Base-by-base conservation (phyloP, 2,329 filamentous ascomycete genomes). In the Pseudogymnoascus sp. region DNA sequence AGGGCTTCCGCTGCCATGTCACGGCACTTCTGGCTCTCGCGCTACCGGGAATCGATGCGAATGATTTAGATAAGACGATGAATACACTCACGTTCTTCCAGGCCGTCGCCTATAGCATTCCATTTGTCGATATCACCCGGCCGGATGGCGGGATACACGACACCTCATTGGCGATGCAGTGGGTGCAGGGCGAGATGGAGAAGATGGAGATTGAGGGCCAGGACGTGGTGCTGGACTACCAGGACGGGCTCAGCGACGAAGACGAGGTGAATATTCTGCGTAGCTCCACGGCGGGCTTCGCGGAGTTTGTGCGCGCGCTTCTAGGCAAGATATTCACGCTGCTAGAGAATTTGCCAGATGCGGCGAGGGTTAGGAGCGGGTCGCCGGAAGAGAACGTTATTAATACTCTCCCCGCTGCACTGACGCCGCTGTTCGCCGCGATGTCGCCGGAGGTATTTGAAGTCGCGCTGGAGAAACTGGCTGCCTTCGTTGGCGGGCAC, bases 351-450 rank as follows among this genome's bases (percentile, higher is more conserved):
- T 78, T 99, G 41, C 94, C 94, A 0, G 95, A 99, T 76, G 86
- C 92, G 8, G 89, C 91, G 31, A 85, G 93, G 63, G 86, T 96
- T 33, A 88, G 93, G 65, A 92, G 90, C 64, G 92, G 92, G 10
- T 95, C 92, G 5, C 94, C 94, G 0, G 94, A 99, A 74, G 95
- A 99, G 70, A 96, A 92, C 69, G 92, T 99, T 58, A 92, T 97
- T 72, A 97, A 97, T 72, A 95, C 92, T 1, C 78, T 99, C 21
- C 94, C 94, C 2, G 91, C 93, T 6, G 92, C 94, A 0, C 86
- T 99, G 65, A 92, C 91, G 61, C 94, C 94, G 2, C 78, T 99
- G 43, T 90, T 99, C 67, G 90, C 93, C 0, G 91, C 92, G 0
- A 78, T 99, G 23, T 97, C 94, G 0, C 91, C 93, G 0, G 92